Evolutionary conservation across 2,329 filamentous ascomycete species (phyloP).

Genomic region (Catunica adiposa): DNA sequence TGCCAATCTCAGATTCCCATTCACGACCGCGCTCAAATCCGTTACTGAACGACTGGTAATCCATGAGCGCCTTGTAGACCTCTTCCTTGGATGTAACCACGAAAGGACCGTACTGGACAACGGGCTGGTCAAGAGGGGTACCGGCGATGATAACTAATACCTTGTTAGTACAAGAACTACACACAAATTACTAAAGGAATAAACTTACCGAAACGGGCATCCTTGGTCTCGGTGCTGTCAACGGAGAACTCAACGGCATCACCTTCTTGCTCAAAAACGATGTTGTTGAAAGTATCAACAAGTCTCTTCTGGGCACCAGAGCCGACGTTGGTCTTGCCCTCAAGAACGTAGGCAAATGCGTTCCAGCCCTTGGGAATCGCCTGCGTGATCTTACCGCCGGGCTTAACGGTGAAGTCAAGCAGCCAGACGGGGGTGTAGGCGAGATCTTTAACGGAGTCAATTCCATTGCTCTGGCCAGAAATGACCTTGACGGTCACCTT

Average conservation of each 20-base stretch:
- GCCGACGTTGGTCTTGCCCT: constrained; percentile 51
- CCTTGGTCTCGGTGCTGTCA: constrained; percentile 43
- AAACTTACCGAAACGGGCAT: constrained; percentile 31
- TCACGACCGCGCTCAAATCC: constrained; percentile 64
- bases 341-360: constrained; percentile 73
- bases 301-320: constrained; percentile 32
- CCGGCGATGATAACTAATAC: constrained; percentile 53
- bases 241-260: constrained; percentile 60
- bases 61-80: constrained; percentile 59
- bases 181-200: background rate
- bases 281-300: constrained; percentile 65
- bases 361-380: constrained; percentile 69
- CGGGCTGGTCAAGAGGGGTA: constrained; percentile 59
- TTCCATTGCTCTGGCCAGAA: constrained; percentile 64
- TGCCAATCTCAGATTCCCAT: constrained; percentile 79
- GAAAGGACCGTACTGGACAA: constrained; percentile 75
- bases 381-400: constrained; percentile 64
- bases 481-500: constrained; percentile 79
- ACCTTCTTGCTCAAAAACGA: constrained; percentile 69
- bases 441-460: constrained; percentile 75
- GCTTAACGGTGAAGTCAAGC: constrained; percentile 63
- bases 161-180: constrained; percentile 5
- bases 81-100: constrained; percentile 58
- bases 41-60: constrained; percentile 57
- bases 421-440: constrained; percentile 98